A percentile compares a stretch with the other conserved stretches of the same genome.
phyloP scores from a whole-genome alignment of 768 basidiomycete species.

The Termitomyces sp. region DNA sequence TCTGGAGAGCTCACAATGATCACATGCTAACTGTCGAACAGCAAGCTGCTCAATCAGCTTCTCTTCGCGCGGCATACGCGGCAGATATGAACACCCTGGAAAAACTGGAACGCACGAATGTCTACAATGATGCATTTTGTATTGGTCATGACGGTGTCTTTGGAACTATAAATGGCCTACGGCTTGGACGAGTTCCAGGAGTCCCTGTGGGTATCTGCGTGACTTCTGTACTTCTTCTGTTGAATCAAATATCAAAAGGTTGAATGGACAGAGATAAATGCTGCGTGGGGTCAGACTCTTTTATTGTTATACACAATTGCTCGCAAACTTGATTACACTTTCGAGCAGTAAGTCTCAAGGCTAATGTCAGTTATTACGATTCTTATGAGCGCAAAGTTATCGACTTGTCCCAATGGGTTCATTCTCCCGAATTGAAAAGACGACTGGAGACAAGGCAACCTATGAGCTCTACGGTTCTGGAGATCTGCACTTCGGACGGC shows the following conservation, averaged over 20 bases:
- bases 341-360: conserved; percentile 60
- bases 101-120: conserved; percentile 86
- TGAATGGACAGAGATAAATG: conserved; percentile 98
- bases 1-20: conserved; percentile 78
- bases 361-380: background rate
- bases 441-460: conserved; percentile 70
- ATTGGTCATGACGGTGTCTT: conserved; percentile 94
- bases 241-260: conserved; percentile 45
- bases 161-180: conserved; percentile 96
- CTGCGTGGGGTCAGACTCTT: conserved; percentile 97
- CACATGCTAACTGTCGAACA: conserved; percentile 61
- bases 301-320: conserved; percentile 88
- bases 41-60: conserved; percentile 64
- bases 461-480: conserved; percentile 96
- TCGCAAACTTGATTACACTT: conserved; percentile 84
- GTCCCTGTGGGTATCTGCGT: conserved; percentile 53
- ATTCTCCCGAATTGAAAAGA: conserved; percentile 88
- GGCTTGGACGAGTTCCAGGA: conserved; percentile 82
- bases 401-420: conserved; percentile 92
- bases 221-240: background rate
- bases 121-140: conserved; percentile 94
- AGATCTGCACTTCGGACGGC: conserved; percentile 80
- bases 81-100: conserved; percentile 74
- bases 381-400: conserved; percentile 49
- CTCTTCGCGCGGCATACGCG: conserved; percentile 72